Conservation (phyloP, 2,329 filamentous ascomycete genomes). For the Ceratocystis destructans region DNA sequence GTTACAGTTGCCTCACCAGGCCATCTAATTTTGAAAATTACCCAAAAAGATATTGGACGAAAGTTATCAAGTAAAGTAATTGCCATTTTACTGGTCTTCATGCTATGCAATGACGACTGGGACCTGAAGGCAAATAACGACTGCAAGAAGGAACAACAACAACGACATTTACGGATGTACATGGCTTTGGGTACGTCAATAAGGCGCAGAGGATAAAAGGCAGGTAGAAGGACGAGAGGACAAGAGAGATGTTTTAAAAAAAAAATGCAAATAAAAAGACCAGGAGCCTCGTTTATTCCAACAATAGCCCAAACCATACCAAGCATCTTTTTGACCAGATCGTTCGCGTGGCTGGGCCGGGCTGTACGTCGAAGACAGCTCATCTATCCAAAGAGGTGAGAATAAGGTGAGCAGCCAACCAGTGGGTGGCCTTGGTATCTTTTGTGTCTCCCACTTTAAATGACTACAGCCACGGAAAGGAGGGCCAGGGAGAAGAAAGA, state of each 20-base stretch:
- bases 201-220: background rate
- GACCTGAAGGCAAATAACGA: background rate
- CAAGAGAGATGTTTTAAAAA: too few species aligned
- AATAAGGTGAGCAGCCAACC: too few species aligned
- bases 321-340: too few species aligned
- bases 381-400: background rate
- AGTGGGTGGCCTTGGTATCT: too few species aligned
- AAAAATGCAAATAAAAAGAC: too few species aligned
- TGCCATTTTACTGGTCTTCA: background rate
- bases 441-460: background rate
- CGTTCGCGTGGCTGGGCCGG: background rate
- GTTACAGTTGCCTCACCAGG: background rate
- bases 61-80: background rate
- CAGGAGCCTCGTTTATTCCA: too few species aligned
- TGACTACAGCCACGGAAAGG: background rate
- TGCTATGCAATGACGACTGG: background rate
- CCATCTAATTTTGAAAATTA: background rate
- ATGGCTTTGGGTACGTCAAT: too few species aligned
- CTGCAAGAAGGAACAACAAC: background rate
- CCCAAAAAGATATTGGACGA: background rate
- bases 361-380: background rate
- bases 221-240: background rate
- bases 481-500: background rate
- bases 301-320: too few species aligned
- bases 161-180: background rate